Percentiles rank a stretch among this genome's conserved stretches.
Evolutionary conservation across 139 green algal species (phyloP).

Genomic region (Tetraselmis striata): DNA sequence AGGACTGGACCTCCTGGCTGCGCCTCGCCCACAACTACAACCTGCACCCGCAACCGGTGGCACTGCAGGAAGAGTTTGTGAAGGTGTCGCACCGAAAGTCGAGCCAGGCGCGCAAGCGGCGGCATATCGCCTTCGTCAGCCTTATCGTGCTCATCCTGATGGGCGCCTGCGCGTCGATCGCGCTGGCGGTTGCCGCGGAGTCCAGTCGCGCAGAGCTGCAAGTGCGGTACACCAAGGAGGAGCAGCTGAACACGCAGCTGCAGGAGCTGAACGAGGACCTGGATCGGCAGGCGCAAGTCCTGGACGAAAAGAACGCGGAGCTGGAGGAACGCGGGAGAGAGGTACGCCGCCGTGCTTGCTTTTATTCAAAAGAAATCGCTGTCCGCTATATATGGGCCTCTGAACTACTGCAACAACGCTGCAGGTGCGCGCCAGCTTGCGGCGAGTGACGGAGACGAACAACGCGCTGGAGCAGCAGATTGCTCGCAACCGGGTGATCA

Average conservation of each 20-base stretch:
- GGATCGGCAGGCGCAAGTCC: not conserved
- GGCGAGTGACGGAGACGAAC: not conserved
- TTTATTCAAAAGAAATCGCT: too few relatives aligned
- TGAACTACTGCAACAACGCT: too few relatives aligned
- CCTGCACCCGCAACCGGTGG: not conserved
- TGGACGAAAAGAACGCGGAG: not conserved
- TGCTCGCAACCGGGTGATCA: not conserved
- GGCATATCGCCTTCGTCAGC: not conserved
- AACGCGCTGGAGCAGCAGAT: not conserved
- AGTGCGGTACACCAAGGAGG: not conserved
- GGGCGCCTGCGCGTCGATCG: not conserved
- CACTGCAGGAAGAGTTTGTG: not conserved
- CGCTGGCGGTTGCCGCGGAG: not conserved
- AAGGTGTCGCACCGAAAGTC: not conserved
- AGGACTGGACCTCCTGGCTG: not conserved
- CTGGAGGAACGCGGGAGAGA: not conserved
- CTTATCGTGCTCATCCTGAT: not conserved
- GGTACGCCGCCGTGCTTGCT: too few relatives aligned
- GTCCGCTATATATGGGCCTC: too few relatives aligned
- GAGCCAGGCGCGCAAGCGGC: not conserved
- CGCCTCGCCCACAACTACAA: not conserved
- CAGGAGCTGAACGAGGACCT: not conserved
- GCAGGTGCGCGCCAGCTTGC: not conserved
- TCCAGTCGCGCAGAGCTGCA: not conserved
- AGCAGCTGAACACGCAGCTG: not conserved